Base-by-base conservation (phyloP, 140 eudicot species). In the Anethum foeniculum region DNA sequence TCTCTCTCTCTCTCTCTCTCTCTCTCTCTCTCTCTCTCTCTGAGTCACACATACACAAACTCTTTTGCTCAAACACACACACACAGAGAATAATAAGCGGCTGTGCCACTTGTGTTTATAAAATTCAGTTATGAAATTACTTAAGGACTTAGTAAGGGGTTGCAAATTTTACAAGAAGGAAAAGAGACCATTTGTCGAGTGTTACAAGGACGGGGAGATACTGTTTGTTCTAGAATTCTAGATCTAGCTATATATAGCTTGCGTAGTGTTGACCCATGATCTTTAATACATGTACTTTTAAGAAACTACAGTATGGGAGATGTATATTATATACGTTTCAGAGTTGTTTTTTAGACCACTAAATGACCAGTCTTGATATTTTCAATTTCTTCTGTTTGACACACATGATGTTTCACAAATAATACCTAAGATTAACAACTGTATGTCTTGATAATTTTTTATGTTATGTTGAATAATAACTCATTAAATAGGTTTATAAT, bases 21-120 rank as follows among this genome's bases (percentile, higher is more conserved):
- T 52, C 54, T 58, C 36, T 78, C n/a, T 92, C 73, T 81, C n/a
- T 90, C 71, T 69, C 73, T 67, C 79, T 75, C 87, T 60, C 79
- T 77, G 82, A 79, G 84, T 79, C 73, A 78, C 25, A 64, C 69
- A 62, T 7, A 62, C 25, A 60, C 13, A 60, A 8, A 62, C 71
- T 30, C 47, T 32, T 16, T 11, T 13, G 12, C 44, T 13, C 47
- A 71, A 39, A 32, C n/a, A 27, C 15, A 71, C 77, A 4, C 51
- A 71, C 30, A 38, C 13, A 6, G 27, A 34, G 38, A 34, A 8
- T 5, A 2, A 54, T 1, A 54, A 30, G 3, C 7, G 8, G 41
- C 38, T 65, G 72, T 67, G 39, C 19, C 41, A 15, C 18, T 68
- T 68, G 4, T 68, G 44, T 68, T 68, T 36, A n/a, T 32, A 21